phyloP scores from a whole-genome alignment of 2,329 filamentous ascomycete genomes.

The Aspergillus sp. region DNA sequence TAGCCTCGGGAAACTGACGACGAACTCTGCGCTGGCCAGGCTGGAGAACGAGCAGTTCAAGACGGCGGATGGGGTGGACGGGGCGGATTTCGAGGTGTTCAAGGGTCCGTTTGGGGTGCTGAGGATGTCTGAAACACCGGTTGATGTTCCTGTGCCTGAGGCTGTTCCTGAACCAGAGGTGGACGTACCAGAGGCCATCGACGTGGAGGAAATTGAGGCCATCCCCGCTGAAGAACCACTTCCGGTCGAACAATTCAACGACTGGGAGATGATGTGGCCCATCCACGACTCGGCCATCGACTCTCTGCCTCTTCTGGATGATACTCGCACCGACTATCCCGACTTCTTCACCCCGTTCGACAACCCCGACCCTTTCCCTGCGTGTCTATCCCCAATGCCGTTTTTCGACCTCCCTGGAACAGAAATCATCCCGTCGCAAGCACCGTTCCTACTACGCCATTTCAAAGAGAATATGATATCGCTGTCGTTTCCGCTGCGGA shows the following conservation, averaged over 20 bases:
- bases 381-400: background rate
- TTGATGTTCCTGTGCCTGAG: background rate
- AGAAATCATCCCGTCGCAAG: background rate
- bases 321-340: too few species aligned
- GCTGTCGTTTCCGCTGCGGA: constrained; percentile 10
- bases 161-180: background rate
- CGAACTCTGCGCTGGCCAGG: constrained; percentile 1
- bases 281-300: too few species aligned
- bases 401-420: background rate
- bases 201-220: background rate
- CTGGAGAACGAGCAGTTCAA: background rate
- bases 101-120: constrained; percentile 6
- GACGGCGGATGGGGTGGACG: background rate
- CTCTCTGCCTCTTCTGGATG: too few species aligned
- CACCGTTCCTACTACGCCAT: constrained; percentile 9
- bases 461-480: constrained; percentile 12
- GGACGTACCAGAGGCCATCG: background rate
- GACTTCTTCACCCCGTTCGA: too few species aligned
- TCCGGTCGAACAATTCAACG: too few species aligned
- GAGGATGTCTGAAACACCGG: background rate
- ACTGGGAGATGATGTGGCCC: too few species aligned
- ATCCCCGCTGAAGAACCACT: too few species aligned
- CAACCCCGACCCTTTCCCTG: too few species aligned
- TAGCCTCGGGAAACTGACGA: background rate
- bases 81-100: background rate